A percentile compares a stretch with the other conserved stretches of the same genome.
Conservation (phyloP, 306 rosid species). For the Mimosa bimucronata region DNA sequence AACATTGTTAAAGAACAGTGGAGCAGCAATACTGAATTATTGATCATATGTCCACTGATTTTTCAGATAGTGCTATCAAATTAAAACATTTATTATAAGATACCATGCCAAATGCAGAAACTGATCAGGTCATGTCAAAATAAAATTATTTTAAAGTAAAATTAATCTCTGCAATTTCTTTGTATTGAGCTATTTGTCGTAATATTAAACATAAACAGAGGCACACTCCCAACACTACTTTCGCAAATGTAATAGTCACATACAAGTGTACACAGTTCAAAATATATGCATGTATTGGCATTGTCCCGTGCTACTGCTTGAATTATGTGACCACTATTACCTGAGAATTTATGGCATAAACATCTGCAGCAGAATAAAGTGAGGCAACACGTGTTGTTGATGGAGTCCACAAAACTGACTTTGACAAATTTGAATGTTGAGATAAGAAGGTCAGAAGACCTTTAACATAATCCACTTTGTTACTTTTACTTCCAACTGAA, state of each 20-base stretch:
- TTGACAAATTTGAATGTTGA: slow-evolving; percentile 74
- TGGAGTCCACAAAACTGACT: slow-evolving; percentile 83
- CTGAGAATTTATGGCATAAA: slow-evolving; percentile 91
- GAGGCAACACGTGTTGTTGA: slow-evolving; percentile 80
- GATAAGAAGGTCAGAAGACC: slow-evolving; percentile 57
- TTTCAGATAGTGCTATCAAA: neutral
- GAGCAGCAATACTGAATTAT: neutral
- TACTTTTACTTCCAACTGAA: slow-evolving; percentile 96
- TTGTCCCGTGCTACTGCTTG: neutral
- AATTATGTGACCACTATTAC: slow-evolving; percentile 44
- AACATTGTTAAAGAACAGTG: neutral
- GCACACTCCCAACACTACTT: slow-evolving; percentile 1
- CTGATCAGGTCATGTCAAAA: neutral
- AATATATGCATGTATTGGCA: neutral
- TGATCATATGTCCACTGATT: neutral
- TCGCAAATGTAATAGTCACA: neutral
- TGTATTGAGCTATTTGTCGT: neutral
- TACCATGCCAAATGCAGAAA: neutral
- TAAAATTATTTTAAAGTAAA: slow-evolving; percentile 17
- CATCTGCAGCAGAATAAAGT: slow-evolving; percentile 92
- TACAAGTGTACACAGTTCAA: neutral
- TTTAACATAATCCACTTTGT: slow-evolving; percentile 79
- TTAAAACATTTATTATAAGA: too few relatives aligned
- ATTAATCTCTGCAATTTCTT: neutral
- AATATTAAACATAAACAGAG: neutral